A percentile compares a stretch with the other conserved stretches of the same genome.
Conservation (phyloP, 2,329 filamentous ascomycete genomes). For the Bipolaris zeicola region DNA sequence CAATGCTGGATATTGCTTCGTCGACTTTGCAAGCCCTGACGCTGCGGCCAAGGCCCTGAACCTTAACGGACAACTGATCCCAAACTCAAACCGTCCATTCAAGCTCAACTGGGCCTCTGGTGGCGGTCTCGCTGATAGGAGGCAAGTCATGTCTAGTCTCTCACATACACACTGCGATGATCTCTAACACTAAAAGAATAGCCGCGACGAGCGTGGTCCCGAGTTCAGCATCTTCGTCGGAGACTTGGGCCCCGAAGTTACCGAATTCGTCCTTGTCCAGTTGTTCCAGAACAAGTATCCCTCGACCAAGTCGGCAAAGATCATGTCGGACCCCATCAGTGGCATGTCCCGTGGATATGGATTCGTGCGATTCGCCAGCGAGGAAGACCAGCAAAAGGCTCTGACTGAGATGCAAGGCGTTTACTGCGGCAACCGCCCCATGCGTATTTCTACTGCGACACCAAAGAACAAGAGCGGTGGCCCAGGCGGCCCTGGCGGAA, state of each 20-base stretch:
- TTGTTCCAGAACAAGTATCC: conserved; percentile 96
- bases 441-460: conserved; percentile 97
- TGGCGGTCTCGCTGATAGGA: conserved; percentile 90
- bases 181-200: conserved; percentile 33
- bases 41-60: conserved; percentile 89
- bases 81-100: conserved; percentile 93
- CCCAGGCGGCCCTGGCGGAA: conserved; percentile 59
- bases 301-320: conserved; percentile 99
- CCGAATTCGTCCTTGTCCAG: conserved; percentile 95
- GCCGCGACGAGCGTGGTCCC: conserved; percentile 89
- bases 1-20: conserved; percentile 98
- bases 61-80: conserved; percentile 86
- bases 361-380: conserved; percentile 95
- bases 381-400: conserved; percentile 93
- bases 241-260: conserved; percentile 96
- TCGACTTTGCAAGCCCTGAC: conserved; percentile 83
- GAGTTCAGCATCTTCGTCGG: conserved; percentile 98
- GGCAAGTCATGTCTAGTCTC: conserved; percentile 58
- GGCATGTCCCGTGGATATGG: conserved; percentile 98
- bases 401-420: conserved; percentile 98
- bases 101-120: conserved; percentile 99
- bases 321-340: conserved; percentile 98
- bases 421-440: conserved; percentile 97
- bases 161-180: not conserved
- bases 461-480: conserved; percentile 82